These are phyloP conservation scores for Crassisporium funariophilum DNA, from an alignment of 768 basidiomycete genomes.

Conservation along the genomic window DNA sequence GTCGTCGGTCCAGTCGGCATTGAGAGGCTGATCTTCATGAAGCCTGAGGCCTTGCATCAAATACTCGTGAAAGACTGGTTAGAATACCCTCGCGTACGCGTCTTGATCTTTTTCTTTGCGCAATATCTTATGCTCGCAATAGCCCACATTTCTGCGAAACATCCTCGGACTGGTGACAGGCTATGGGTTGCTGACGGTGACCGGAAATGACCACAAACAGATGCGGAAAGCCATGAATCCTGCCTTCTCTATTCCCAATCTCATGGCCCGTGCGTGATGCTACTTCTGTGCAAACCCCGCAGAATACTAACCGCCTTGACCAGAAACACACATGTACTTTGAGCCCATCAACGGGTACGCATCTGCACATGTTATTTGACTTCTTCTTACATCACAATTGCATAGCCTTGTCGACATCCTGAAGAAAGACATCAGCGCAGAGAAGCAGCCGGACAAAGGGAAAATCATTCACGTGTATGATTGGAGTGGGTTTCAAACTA, in stretches of 20 bases:
- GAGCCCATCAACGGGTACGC: conserved; percentile 45
- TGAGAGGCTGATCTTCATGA: conserved; percentile 46
- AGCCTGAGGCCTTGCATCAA: conserved; percentile 46
- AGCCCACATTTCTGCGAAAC: conserved; percentile 48
- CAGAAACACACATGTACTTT: conserved; percentile 55
- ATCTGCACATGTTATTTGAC: background rate
- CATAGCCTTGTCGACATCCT: conserved; percentile 37
- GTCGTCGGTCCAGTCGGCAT: conserved; percentile 47
- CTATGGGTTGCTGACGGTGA: conserved; percentile 49
- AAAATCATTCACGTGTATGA: conserved; percentile 40
- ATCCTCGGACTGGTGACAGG: conserved; percentile 44
- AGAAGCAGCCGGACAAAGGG: conserved; percentile 34
- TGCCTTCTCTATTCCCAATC: conserved; percentile 49
- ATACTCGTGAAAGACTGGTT: conserved; percentile 48
- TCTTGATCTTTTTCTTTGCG: background rate
- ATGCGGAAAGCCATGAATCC: conserved; percentile 56
- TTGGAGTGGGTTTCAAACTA: conserved; percentile 40
- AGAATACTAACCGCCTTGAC: conserved; percentile 4
- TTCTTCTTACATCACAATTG: background rate
- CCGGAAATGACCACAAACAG: conserved; percentile 49
- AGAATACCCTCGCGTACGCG: conserved; percentile 44
- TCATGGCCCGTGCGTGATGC: conserved; percentile 36
- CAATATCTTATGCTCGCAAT: background rate
- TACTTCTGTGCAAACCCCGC: background rate
- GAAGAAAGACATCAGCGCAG: conserved; percentile 29